Conservation (phyloP, 2,329 filamentous ascomycete species). For the Cladobotryum mycophilum region DNA sequence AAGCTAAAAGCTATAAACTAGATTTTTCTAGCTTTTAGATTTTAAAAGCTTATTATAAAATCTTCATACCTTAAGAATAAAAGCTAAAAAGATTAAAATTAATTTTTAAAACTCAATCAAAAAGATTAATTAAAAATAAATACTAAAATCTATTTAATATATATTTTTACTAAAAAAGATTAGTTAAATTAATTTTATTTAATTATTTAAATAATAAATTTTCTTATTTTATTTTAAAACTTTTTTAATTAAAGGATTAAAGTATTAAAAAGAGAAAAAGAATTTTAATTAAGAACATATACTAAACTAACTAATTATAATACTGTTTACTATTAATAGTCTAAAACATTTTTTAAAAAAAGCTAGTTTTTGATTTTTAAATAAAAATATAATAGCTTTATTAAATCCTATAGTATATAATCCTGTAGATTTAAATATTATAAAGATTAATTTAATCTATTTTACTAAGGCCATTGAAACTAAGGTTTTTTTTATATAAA, state of each 20-base stretch:
- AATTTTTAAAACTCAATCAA: not conserved
- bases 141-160: not conserved
- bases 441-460: not conserved
- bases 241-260: not conserved
- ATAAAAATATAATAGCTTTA: not conserved
- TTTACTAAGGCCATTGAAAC: not conserved
- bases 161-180: not conserved
- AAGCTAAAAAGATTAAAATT: not conserved
- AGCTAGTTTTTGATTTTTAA: not conserved
- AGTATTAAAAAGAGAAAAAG: not conserved
- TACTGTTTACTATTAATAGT: not conserved
- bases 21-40: not conserved
- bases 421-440: not conserved
- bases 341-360: not conserved
- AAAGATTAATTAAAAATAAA: not conserved
- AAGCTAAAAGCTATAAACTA: not conserved
- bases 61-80: not conserved
- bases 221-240: no score
- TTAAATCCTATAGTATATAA: not conserved
- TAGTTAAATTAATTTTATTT: not conserved
- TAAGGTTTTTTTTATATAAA: no score
- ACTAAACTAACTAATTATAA: not conserved
- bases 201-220: not conserved
- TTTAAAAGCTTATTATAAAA: not conserved
- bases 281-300: no score